Base-by-base conservation (phyloP, 352 stramenopile genomes). In the Pythium folliculosum region DNA sequence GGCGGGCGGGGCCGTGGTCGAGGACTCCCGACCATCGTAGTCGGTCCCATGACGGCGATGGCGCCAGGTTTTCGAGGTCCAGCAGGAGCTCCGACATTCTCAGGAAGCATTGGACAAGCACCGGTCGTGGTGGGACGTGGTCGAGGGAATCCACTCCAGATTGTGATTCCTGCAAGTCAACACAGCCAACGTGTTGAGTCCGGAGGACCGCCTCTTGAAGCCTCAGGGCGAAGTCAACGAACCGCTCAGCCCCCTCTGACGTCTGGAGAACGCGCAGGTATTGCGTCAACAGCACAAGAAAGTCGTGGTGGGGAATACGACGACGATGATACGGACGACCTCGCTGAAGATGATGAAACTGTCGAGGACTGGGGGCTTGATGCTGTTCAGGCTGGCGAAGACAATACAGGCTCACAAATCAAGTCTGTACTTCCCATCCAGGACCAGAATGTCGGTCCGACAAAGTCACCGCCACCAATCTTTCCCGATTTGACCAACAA, bases 291-390 rank as follows among this genome's bases (percentile, higher is more conserved):
- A 38, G 23, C 38, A 27, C 10, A 45, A 9, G 14, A 53, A 16
- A 21, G 27, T 16, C 22, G 4, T 30, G 21, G 61, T 7, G 27
- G 27, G 38, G 44, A 69, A 32, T 35, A 58, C 47, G 66, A 69
- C n/a, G 60, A 73, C 35, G 59, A 73, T 38, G 67, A 73, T 22
- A 56, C 67, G 16, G 65, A 72, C 32, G 57, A 70, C 27, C 27
- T 70, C 23, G 53, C 50, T 3, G 58, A 67, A 22, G 67, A 69
- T 19, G 68, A 56, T 12, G 68, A 75, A 52, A 57, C 68, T 32
- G 62, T 75, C 1, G 62, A 75, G 51, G 68, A 70, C 51, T 75
- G 68, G 68, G 62, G 54, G 16, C 40, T 73, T 4, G 67, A 61
- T 21, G 44, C 32, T 5, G 44, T 23, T 27, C 22, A 23, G 3